These are phyloP conservation scores for Trichophyton rubrum DNA, from an alignment of 2,329 filamentous ascomycete genomes.

Conservation along the genomic window DNA sequence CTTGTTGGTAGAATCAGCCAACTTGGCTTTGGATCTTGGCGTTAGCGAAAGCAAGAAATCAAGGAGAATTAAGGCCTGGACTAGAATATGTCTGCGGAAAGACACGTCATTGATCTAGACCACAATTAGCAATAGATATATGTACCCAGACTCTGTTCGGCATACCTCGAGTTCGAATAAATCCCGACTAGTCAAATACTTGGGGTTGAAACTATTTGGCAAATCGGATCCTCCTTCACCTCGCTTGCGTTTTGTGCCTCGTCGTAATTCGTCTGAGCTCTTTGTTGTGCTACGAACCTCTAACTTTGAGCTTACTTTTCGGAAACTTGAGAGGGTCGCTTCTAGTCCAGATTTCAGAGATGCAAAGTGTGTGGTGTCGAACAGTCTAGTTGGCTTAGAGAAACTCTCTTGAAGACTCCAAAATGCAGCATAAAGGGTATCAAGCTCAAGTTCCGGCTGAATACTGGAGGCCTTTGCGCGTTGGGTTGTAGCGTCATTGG, in stretches of 20 bases:
- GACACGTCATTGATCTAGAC: conserved; percentile 75
- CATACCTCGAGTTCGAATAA: conserved; percentile 85
- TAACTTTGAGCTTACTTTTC: conserved; percentile 52
- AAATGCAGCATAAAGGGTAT: conserved; percentile 76
- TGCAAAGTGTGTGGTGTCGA: conserved; percentile 55
- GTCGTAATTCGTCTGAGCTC: conserved; percentile 49
- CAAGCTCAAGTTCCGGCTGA: conserved; percentile 47
- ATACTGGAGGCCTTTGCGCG: conserved; percentile 13
- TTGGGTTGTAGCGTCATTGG: conserved; percentile 8
- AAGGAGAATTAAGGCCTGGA: conserved; percentile 86
- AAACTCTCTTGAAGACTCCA: conserved; percentile 90
- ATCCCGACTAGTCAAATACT: conserved; percentile 94
- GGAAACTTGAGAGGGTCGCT: conserved; percentile 61
- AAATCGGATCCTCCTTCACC: conserved; percentile 49
- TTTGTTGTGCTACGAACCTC: conserved; percentile 52
- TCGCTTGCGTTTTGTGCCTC: conserved; percentile 58
- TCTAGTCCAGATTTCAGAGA: conserved; percentile 52
- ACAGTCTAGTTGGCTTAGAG: conserved; percentile 75
- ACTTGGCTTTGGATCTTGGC: conserved; percentile 65
- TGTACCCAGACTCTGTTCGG: conserved; percentile 9
- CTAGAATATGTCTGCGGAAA: conserved; percentile 84
- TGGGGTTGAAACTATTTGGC: conserved; percentile 77
- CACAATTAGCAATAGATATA: conserved; percentile 6
- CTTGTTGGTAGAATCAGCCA: conserved; percentile 64
- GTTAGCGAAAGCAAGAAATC: conserved; percentile 92